Base-by-base conservation (phyloP, 345 rosid genomes). In the Capsella bursapastoris region DNA sequence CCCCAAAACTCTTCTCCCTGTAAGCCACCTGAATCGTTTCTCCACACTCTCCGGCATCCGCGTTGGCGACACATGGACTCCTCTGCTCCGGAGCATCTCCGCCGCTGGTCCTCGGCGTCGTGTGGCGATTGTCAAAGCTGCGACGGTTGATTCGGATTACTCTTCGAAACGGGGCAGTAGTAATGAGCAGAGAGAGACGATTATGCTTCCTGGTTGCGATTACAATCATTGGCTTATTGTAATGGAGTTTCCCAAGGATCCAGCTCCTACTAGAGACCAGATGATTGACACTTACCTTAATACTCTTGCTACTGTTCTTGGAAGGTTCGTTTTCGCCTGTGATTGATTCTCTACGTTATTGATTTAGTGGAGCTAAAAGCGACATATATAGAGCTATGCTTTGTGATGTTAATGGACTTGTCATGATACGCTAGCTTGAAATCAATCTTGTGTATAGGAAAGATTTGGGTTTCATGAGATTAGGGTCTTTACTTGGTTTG, bases 191-290 rank as follows among this genome's bases (percentile, higher is more conserved):
- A 86, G 96, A 55, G 97, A 93, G 85, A 89, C 98, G 38, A 93
- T 93, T 59, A 87, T 93, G 97, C 85, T 93, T 1, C 97, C 97
- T 8, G 96, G 97, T 0, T 93, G 98, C 71, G 98, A 89, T 74
- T 93, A 89, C 79, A 91, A 94, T 44, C 98, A 94, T 71, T 94
- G 97, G 98, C 88, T 94, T 38, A 94, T 91, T 27, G 98, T 94
- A 6, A 91, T 94, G 98, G 97, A 91, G 60, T 94, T 94, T 73
- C 97, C 98, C 53, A 94, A 94, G 66, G 97, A 94, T 74, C 97
- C 98, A 5, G 95, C 97, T 5, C 96, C 98, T 0, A 86, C 93
- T 7, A 84, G 96, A 9, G 97, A 93, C 38, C 97, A 91, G 79
- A 91, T 94, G 98, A 91, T 94, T 66, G 98, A 91, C 18, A 89